Conservation (phyloP, 345 rosid genomes). For the Populus nigra region DNA sequence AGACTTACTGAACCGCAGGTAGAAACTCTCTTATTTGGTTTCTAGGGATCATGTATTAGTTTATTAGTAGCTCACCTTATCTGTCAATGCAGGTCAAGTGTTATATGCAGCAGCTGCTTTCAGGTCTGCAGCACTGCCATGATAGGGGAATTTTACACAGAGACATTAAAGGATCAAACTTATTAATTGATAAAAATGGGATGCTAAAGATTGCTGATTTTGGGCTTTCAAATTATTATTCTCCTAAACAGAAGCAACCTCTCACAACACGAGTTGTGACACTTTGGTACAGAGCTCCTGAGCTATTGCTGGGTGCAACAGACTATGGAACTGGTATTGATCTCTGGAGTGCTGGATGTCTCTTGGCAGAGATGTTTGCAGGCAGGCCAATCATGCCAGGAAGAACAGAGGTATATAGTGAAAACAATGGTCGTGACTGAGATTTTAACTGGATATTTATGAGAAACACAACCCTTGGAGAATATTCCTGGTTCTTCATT, state of each 20-base stretch:
- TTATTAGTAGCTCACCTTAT: constrained; percentile 2
- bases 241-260: constrained; percentile 34
- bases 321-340: constrained; percentile 59
- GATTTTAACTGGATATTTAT: not conserved
- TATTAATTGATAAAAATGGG: constrained; percentile 53
- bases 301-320: constrained; percentile 56
- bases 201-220: constrained; percentile 60
- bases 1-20: constrained; percentile 64
- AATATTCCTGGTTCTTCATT: not conserved
- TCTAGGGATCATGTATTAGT: not conserved
- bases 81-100: constrained; percentile 47
- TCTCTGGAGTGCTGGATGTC: constrained; percentile 71
- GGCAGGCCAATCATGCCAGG: constrained; percentile 59
- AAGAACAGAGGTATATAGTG: constrained; percentile 48
- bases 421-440: not conserved
- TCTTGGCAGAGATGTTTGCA: constrained; percentile 61
- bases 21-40: not conserved
- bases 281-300: constrained; percentile 69
- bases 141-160: constrained; percentile 58
- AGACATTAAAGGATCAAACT: constrained; percentile 62
- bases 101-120: constrained; percentile 60
- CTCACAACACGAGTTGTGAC: constrained; percentile 63
- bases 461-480: not conserved
- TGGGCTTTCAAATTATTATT: constrained; percentile 54
- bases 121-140: constrained; percentile 59